Base-by-base conservation (phyloP, 768 basidiomycete species). In the Tricholoma saponaceum region DNA sequence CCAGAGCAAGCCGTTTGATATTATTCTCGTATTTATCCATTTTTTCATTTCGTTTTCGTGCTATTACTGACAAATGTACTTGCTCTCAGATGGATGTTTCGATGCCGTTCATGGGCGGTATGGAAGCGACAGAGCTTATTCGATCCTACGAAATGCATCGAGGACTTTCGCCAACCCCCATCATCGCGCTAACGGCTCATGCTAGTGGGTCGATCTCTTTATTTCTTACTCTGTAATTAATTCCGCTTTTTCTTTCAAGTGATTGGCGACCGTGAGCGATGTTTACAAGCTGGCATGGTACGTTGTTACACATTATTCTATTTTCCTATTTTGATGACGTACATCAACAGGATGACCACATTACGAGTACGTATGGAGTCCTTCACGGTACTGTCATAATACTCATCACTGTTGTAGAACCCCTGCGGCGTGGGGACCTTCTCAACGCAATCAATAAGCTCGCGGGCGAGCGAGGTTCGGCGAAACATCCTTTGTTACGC, bases 31-130 rank as follows among this genome's bases (percentile, higher is more conserved):
- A 94, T 95, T 61, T 64, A 30, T 30, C n/a, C n/a, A n/a, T n/a
- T n/a, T 30, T 90, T 80, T 14, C 8, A 26, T 4, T 37, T 3
- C 32, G 52, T 35, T 28, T 10, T 51, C n/a, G 33, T 35, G 28
- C 33, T 35, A 14, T 12, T 12, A 35, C 33, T 35, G 33, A 35
- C 33, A 12, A 35, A n/a, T 12, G 8, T 35, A 35, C 13, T 9
- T 35, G 4, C 28, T 30, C 28, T 35, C 33, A 35, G 33, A 35
- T 5, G 10, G 33, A 35, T 35, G 33, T 35, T 35, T 97, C 95
- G 10, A 95, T 96, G 93, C 93, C 95, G 5, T 89, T 95, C 73
- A 98, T 98, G 93, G 95, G 95, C 51, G 95, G 96, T 61, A 93
- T 96, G 87, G 95, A 99, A 72, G 93, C 96, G 1, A 99, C 97